These are phyloP conservation scores for Gynochthodes officinalis DNA, from an alignment of 257 asterid species.

Conservation along the genomic window DNA sequence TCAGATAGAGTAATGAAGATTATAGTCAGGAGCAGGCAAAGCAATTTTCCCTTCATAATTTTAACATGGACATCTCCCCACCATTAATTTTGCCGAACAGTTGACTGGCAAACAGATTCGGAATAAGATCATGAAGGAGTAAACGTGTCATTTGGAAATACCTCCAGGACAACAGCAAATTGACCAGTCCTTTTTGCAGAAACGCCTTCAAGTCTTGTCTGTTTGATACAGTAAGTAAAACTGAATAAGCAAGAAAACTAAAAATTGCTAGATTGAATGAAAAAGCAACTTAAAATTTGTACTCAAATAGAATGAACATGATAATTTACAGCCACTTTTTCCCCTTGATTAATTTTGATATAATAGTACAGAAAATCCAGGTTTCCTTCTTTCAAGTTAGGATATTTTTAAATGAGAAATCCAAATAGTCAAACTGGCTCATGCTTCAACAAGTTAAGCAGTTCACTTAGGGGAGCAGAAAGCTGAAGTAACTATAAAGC, in stretches of 20 bases:
- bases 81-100: neutral
- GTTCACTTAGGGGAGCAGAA: neutral
- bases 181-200: slow-evolving; percentile 61
- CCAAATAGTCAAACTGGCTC: neutral
- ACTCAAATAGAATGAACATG: neutral
- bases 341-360: neutral
- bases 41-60: too few species aligned
- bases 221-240: slow-evolving; percentile 28
- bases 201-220: slow-evolving; percentile 89
- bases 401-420: too few species aligned
- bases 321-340: neutral
- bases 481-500: neutral
- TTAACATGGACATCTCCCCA: neutral
- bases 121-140: neutral
- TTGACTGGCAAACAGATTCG: neutral
- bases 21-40: neutral
- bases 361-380: neutral
- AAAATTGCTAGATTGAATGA: neutral
- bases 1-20: neutral
- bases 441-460: neutral
- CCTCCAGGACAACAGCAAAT: slow-evolving; percentile 95
- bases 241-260: slow-evolving; percentile 1
- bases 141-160: slow-evolving; percentile 24
- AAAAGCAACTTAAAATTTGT: neutral
- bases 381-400: too few species aligned